Percentiles rank a stretch among this genome's conserved stretches.
phyloP scores from a whole-genome alignment of 2,329 filamentous ascomycete genomes.

The Penicillium thymicola region DNA sequence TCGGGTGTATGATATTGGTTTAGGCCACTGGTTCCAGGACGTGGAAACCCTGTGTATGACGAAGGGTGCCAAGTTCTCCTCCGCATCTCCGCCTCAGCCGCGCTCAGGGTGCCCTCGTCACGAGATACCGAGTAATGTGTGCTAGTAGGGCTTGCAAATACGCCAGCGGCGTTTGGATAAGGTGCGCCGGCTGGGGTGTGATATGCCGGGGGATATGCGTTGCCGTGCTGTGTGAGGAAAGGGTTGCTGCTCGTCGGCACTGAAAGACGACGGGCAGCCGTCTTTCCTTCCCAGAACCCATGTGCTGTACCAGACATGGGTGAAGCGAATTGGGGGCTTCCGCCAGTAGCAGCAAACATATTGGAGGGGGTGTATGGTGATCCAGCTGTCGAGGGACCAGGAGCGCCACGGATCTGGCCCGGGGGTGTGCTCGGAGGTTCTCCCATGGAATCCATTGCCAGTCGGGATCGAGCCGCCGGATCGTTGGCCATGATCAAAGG shows the following conservation, averaged over 20 bases:
- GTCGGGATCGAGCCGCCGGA: constrained; percentile 55
- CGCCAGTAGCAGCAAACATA: constrained; percentile 70
- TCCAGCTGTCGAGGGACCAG: constrained; percentile 66
- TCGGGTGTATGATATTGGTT: constrained; percentile 72
- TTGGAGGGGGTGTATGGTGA: constrained; percentile 81
- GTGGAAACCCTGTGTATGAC: constrained; percentile 59
- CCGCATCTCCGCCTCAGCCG: constrained; percentile 71
- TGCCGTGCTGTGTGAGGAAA: constrained; percentile 64
- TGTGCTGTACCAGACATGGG: constrained; percentile 67
- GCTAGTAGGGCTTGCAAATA: constrained; percentile 64
- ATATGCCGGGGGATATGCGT: constrained; percentile 55
- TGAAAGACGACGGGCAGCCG: constrained; percentile 72
- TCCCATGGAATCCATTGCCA: constrained; percentile 62
- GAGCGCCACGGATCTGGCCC: constrained; percentile 61
- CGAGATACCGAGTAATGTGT: constrained; percentile 53
- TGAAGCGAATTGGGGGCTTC: constrained; percentile 78
- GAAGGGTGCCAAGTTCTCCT: constrained; percentile 87
- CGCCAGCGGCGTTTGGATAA: constrained; percentile 57
- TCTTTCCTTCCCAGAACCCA: constrained; percentile 69
- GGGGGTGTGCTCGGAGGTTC: constrained; percentile 64
- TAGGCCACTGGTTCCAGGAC: constrained; percentile 68
- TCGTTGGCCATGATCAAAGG: constrained; percentile 80
- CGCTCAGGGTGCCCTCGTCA: constrained; percentile 32
- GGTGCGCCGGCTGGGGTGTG: constrained; percentile 55
- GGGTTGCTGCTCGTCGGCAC: constrained; percentile 74